Evolutionary conservation across 257 asterid genomes (phyloP), one percentile per base, ranked within the genome.

Genomic region (Plantago ovata): DNA sequence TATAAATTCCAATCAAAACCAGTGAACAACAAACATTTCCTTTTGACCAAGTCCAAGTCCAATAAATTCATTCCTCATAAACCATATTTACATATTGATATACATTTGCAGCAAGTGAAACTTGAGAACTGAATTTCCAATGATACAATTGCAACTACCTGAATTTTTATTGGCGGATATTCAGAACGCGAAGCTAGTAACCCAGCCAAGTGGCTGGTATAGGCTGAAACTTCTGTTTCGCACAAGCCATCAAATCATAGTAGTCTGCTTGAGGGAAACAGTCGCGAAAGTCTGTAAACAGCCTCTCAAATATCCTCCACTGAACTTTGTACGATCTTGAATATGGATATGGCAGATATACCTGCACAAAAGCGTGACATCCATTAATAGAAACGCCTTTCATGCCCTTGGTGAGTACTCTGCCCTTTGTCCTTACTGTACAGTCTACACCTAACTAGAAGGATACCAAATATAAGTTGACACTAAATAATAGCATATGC

Each of bases 121-220:
- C n/a, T n/a, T n/a, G n/a, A n/a, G n/a, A n/a, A n/a, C 21, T 45
- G n/a, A 45, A 41, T 15, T 46, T 46, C 19, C 13, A 47, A 13
- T 47, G 23, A 47, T 16, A 1, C 22, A 47, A 19, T 19, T 19
- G 53, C 53, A 19, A 7, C 3, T 13, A 9, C 19, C 52, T n/a
- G 4, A 41, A 12, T 6, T 40, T 40, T 14, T 9, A 14, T 40
- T 14, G 9, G 9, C 9, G 13, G 13, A 40, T 40, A 47, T 16
- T 19, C 41, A 55, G 18, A 12, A 7, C 15, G 12, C 13, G 28
- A 38, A 67, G 58, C 73, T 73, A 86, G 75, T 72, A 71, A 45
- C 95, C 95, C 60, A 84, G 51, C 94, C 95, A 86, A 51, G 80
- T 55, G 22, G 87, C 70, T 11, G 95, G 94, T 66, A 86, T 69